phyloP scores from a whole-genome alignment of 2,329 filamentous ascomycete species.

The Fusarium xyrophilum region DNA sequence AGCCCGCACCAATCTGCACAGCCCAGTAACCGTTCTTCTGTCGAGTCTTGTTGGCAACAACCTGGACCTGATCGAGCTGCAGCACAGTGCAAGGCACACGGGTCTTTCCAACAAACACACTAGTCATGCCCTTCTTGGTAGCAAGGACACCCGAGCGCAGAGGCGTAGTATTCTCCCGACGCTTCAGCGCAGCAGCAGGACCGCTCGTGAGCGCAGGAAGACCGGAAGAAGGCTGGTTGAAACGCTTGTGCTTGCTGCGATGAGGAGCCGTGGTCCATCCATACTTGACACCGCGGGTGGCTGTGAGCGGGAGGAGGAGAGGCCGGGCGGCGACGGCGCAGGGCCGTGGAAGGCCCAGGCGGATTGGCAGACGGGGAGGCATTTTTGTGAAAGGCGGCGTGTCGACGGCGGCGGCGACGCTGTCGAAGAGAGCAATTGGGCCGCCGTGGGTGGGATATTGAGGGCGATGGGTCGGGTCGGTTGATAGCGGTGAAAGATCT shows the following conservation, averaged over 20 bases:
- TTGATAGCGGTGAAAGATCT: constrained; percentile 37
- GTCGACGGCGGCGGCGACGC: constrained; percentile 3
- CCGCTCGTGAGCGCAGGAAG: constrained; percentile 64
- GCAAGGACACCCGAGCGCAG: constrained; percentile 82
- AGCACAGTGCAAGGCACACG: constrained; percentile 89
- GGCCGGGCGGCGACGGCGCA: constrained; percentile 45
- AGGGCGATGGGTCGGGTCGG: constrained; percentile 11
- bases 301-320: constrained; percentile 55
- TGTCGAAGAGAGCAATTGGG: constrained; percentile 26
- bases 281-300: constrained; percentile 60
- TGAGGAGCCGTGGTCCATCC: constrained; percentile 66
- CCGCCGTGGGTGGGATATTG: constrained; percentile 18
- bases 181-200: constrained; percentile 66
- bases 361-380: constrained; percentile 55
- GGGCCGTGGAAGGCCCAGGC: constrained; percentile 53
- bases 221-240: constrained; percentile 65
- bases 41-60: constrained; percentile 84
- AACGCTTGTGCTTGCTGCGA: constrained; percentile 62
- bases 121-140: constrained; percentile 95
- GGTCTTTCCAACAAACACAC: constrained; percentile 79
- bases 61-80: constrained; percentile 91
- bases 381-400: constrained; percentile 46
- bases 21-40: constrained; percentile 89
- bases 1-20: constrained; percentile 85
- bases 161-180: constrained; percentile 65